Conservation (phyloP, 352 stramenopile genomes). For the Peronosclerospora sorghi region DNA sequence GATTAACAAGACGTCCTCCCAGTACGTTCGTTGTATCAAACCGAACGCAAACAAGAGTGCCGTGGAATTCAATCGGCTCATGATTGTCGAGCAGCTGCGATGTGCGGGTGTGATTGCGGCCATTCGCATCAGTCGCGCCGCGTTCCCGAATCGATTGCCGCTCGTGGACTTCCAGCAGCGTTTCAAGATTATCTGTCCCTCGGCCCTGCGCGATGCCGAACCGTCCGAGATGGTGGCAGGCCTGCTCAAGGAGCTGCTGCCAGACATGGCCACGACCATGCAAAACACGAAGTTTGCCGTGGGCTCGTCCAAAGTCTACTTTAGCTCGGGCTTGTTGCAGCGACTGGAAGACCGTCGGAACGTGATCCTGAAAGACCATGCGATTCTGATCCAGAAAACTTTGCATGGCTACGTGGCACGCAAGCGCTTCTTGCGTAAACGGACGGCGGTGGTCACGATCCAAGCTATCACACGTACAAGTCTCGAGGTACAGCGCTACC, state of each 20-base stretch:
- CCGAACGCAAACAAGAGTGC: slow-evolving; percentile 84
- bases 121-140: slow-evolving; percentile 80
- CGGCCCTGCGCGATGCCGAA: slow-evolving; percentile 37
- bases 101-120: slow-evolving; percentile 85
- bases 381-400: slow-evolving; percentile 67
- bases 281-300: slow-evolving; percentile 77
- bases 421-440: slow-evolving; percentile 41
- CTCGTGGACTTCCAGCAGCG: slow-evolving; percentile 76
- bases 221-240: slow-evolving; percentile 62
- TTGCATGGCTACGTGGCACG: slow-evolving; percentile 50
- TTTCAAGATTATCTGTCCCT: slow-evolving; percentile 80
- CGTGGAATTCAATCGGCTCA: slow-evolving; percentile 69
- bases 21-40: slow-evolving; percentile 88
- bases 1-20: slow-evolving; percentile 79
- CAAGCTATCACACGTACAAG: slow-evolving; percentile 36
- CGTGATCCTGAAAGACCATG: slow-evolving; percentile 58
- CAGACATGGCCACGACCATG: slow-evolving; percentile 44
- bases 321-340: slow-evolving; percentile 85
- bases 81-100: slow-evolving; percentile 84
- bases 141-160: slow-evolving; percentile 87
- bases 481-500: slow-evolving; percentile 31
- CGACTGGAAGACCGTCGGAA: slow-evolving; percentile 82
- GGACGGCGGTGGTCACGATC: slow-evolving; percentile 33
- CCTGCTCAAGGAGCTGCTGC: slow-evolving; percentile 58
- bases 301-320: slow-evolving; percentile 75